Base-by-base conservation (phyloP, 1,284 basidiomycete genomes). In the Cryptococcus wingfieldii region DNA sequence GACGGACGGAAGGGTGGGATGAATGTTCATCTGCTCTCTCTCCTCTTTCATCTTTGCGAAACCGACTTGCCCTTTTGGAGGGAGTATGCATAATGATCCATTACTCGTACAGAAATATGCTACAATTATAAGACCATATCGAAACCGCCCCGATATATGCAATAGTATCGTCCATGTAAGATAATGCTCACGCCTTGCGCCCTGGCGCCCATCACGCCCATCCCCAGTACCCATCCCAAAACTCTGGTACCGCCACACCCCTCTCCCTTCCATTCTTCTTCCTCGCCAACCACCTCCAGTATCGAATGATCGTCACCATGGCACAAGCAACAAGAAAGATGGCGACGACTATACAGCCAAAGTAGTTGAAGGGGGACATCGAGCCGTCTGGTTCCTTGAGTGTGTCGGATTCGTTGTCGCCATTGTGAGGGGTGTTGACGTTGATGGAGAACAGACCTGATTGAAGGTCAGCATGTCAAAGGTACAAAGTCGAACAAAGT, bases 361-460 rank as follows among this genome's bases (percentile, higher is more conserved):
- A 79, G 23, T 60, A 66, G 54, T 63, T 65, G 56, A 62, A 67
- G 6, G 67, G 65, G 10, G 72, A 60, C 0, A 41, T 44, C 0
- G 59, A 53, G 1, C 71, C 75, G 47, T 75, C 69, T 1, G 71
- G 47, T 19, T 66, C 51, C 8, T 53, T 18, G 51, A 70, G 66
- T 8, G 54, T 31, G 1, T 65, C 55, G 4, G 53, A 41, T 37
- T 9, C 28, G 45, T 28, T 38, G 16, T 69, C 66, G 37, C 72
- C 68, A 62, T 82, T 80, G 45, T 69, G 68, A 0, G 82, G 82
- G 1, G 78, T 57, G 3, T 58, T 39, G 43, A 85, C 67, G 66
- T 91, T 90, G 66, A 83, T 77, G 5, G 86, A 86, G 65, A 84
- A 83, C 13, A 83, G 34, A 51, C 84, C 88, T 89, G 12, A 5